Percentiles rank a stretch among this genome's conserved stretches.
Conservation (phyloP, 192 early-diverging fungal genomes). For the Coemansia sp. region DNA sequence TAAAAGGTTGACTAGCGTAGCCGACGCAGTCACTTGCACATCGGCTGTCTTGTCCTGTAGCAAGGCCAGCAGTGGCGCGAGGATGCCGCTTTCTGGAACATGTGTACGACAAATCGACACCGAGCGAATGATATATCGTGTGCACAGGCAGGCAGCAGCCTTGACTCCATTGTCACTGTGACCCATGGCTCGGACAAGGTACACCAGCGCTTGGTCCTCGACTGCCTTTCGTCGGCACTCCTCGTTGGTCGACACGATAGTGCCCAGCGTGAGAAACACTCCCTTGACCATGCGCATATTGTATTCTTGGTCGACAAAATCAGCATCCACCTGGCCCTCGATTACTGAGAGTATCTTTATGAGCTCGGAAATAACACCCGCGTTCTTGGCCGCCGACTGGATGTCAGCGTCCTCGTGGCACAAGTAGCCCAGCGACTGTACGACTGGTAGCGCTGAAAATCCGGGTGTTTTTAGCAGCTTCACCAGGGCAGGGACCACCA, state of each 20-base stretch:
- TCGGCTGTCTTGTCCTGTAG: conserved; percentile 19
- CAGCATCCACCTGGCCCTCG: conserved; percentile 24
- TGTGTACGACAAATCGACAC: conserved; percentile 56
- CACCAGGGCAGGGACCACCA: conserved; percentile 45
- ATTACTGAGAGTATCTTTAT: conserved; percentile 28
- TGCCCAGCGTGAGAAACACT: conserved; percentile 45
- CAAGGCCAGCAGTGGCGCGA: conserved; percentile 36
- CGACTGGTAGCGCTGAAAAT: conserved; percentile 17
- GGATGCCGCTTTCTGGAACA: conserved; percentile 46
- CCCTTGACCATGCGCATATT: conserved; percentile 19
- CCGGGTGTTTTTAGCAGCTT: conserved; percentile 24
- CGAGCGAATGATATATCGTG: conserved; percentile 50
- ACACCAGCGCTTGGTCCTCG: conserved; percentile 24
- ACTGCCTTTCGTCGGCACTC: conserved; percentile 44
- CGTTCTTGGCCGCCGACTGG: conserved; percentile 42
- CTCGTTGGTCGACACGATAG: conserved; percentile 48
- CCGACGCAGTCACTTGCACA: conserved; percentile 45
- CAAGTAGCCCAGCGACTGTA: conserved; percentile 47
- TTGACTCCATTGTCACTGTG: conserved; percentile 34
- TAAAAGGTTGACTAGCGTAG: conserved; percentile 47
- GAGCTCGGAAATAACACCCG: conserved; percentile 39
- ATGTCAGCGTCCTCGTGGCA: conserved; percentile 55
- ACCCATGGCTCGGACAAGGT: conserved; percentile 43
- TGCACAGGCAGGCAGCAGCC: conserved; percentile 50
- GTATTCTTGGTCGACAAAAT: conserved; percentile 45